Percentiles rank a stretch among this genome's conserved stretches.
Conservation (phyloP, 2,329 filamentous ascomycete genomes). For the Plenodomus lindquistii region DNA sequence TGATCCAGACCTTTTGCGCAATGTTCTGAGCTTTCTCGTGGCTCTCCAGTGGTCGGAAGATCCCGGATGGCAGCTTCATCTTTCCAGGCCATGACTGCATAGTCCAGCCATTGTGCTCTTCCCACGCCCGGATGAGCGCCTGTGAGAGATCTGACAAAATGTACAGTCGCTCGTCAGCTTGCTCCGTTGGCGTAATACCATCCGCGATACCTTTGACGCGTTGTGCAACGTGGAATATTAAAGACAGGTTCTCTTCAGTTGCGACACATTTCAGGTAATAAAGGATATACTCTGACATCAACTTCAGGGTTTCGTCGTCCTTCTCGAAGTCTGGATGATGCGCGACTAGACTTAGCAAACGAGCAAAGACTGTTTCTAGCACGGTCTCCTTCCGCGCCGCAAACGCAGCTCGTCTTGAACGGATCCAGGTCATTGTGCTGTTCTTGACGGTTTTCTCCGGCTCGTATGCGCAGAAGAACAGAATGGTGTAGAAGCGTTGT, state of each 20-base stretch:
- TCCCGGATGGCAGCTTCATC: conserved; percentile 74
- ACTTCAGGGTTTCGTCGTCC: conserved; percentile 67
- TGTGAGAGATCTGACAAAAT: conserved; percentile 86
- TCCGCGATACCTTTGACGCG: conserved; percentile 89
- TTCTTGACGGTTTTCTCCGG: conserved; percentile 73
- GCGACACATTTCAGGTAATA: conserved; percentile 86
- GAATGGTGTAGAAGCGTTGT: conserved; percentile 81
- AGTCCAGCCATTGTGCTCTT: conserved; percentile 82
- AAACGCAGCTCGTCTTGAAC: conserved; percentile 74
- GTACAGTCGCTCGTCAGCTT: conserved; percentile 73
- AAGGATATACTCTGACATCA: conserved; percentile 85
- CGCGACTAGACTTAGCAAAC: conserved; percentile 83
- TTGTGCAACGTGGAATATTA: conserved; percentile 91
- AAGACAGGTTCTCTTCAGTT: conserved; percentile 81
- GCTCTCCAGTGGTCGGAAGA: conserved; percentile 75
- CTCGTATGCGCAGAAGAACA: conserved; percentile 92
- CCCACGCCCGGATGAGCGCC: conserved; percentile 79
- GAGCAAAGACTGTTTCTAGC: conserved; percentile 79
- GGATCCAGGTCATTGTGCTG: conserved; percentile 84
- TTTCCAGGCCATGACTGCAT: conserved; percentile 84
- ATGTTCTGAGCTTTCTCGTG: conserved; percentile 82
- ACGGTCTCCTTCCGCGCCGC: conserved; percentile 58
- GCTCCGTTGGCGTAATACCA: conserved; percentile 63
- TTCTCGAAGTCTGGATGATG: conserved; percentile 87
- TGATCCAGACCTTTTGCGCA: conserved; percentile 81